These are phyloP conservation scores for Aspergillus floridensis DNA, from an alignment of 2,329 filamentous ascomycete species.

Conservation along the genomic window DNA sequence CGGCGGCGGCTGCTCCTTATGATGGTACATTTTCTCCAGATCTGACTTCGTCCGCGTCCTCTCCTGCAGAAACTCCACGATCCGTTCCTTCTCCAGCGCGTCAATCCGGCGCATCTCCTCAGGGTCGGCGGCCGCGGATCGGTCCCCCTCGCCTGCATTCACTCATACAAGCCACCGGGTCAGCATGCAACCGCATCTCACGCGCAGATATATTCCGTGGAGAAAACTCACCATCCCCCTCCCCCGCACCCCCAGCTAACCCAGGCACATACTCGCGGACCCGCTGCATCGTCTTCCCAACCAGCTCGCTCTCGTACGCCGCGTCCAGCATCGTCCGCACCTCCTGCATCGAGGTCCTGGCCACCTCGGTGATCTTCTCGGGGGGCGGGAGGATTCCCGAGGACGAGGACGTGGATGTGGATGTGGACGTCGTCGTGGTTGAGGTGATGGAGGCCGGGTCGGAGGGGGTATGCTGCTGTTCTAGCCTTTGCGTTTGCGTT, in stretches of 20 bases:
- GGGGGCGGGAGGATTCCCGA: not conserved
- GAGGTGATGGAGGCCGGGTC: no score
- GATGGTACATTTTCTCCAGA: conserved; percentile 1
- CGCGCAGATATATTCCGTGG: not conserved
- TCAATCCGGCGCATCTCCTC: conserved; percentile 28
- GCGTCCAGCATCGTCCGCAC: conserved; percentile 11
- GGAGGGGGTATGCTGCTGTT: not conserved
- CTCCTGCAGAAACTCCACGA: conserved; percentile 34
- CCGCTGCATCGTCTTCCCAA: conserved; percentile 1
- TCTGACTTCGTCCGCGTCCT: conserved; percentile 27
- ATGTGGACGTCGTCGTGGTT: not conserved
- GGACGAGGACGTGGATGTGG: not conserved
- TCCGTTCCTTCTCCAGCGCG: conserved; percentile 28
- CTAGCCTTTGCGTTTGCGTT: no score
- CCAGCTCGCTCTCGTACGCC: conserved; percentile 12
- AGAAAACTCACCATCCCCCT: not conserved
- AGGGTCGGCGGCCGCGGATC: not conserved
- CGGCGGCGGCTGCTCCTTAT: not conserved
- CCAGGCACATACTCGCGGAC: conserved; percentile 13
- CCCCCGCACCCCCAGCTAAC: not conserved
- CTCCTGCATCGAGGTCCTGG: conserved; percentile 11
- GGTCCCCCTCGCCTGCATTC: not conserved
- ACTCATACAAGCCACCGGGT: not conserved
- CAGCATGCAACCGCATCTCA: not conserved
- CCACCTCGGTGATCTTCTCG: conserved; percentile 10